Evolutionary conservation across 257 asterid species (phyloP), one percentile per base, ranked within the genome.

Genomic region (Fraxinus americana): DNA sequence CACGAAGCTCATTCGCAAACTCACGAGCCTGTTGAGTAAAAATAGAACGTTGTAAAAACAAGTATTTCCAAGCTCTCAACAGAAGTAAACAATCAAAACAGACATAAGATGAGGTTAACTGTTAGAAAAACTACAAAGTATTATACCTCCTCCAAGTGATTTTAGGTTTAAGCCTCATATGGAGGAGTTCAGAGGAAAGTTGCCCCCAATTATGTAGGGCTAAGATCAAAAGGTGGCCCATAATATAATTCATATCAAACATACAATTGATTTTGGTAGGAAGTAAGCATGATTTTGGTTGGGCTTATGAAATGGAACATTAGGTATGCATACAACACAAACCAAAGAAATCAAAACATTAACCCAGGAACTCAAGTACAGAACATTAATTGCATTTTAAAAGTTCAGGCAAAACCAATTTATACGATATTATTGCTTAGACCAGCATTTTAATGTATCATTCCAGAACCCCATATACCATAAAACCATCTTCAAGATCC

Each of bases 1-100:
- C 90, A 85, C 98, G 97, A 72, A 96, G 99, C 85, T 96, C 99
- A 83, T 91, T 92, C 63, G 99, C 96, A 86, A 93, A 93, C 81
- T 96, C 99, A 77, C 96, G 98, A 80, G 99, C 99, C 99, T 96
- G 91, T 43, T 34, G 76, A 67, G 73, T 66, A 79, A 63, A 63
- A 63, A 63, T n/a, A 63, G 6, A 27, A 27, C 23, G 25, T 11
- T 27, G 54, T 59, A 81, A 75, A 86, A 74, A 54, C 36, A 73
- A 48, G 65, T 19, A 19, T 27, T 63, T 77, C 63, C 73, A 77
- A 77, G 63, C 75, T 78, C 76, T 27, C 30, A 76, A 63, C 52
- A 65, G 59, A 7, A 72, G 29, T 27, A 63, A 63, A 63, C 69
- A 34, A 63, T 11, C 36, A 63, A 63, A 63, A 63, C 1, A 7